Evolutionary conservation across 2,329 filamentous ascomycete genomes (phyloP), one percentile per base, ranked within the genome.

Genomic region (Colletotrichum incanum): DNA sequence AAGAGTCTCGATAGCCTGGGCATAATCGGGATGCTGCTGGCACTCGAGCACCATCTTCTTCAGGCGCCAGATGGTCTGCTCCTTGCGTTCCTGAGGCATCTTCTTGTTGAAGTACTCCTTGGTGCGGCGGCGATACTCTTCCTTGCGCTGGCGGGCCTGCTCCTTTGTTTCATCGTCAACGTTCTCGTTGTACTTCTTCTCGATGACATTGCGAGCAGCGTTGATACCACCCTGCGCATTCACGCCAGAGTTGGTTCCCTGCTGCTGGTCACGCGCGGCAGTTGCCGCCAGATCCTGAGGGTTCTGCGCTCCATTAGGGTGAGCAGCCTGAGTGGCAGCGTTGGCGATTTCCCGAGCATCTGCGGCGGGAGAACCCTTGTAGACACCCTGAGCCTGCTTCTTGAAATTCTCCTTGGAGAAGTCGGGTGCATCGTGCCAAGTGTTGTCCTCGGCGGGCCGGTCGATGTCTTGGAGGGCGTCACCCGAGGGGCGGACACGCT

Each of bases 11-110:
- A 99, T 92, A n/a, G 96, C 96, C 82, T 93, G 89, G 76, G 95
- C 92, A 83, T 98, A 99, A 78, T 99, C 96, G 71, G 94, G 90
- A 79, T 98, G 96, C 68, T 96, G 94, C 84, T 99, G 96, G 77
- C 97, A 95, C 84, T 99, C 96, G 56, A 98, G 91, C 49, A 99
- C 86, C 93, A 98, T 97, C 90, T 98, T 98, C 91, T 91, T 99
- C 76, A 99, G 84, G 47, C 96, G 93, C 89, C 92, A 98, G 77
- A 98, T 92, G 67, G 92, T 92, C 86, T 98, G 95, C 9, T 98
- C 95, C 73, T 95, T 94, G 72, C 96, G 94, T 82, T 98, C 95
- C 83, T 96, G 86, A 1, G 96, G 95, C 83, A 99, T 89, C 88
- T 98, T 99, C 78, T 92, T 89, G 76, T 90, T 88, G 67, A 98